Base-by-base conservation (phyloP, 1,139 yeast genomes). In the Yamadazyma spencermartinsiae region DNA sequence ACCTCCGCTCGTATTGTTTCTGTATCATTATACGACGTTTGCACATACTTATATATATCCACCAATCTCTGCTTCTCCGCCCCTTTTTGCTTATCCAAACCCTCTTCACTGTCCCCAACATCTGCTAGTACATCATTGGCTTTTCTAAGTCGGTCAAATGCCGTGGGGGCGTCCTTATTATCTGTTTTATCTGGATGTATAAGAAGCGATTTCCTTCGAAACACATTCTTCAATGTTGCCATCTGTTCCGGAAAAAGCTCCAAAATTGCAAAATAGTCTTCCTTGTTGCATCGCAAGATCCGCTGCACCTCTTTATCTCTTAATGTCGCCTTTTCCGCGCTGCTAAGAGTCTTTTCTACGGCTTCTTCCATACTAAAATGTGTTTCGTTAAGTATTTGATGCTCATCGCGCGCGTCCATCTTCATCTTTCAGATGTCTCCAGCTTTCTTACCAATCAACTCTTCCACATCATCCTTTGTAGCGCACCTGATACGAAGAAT, bases 101-200 rank as follows among this genome's bases (percentile, higher is more conserved):
- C 20, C 3, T 27, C 42, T 7, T 42, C 46, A 12, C 51, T 55
- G 15, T 21, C 26, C n/a, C 36, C 43, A 2, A 42, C 51, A 5
- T 46, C 40, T 2, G 58, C 46, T 18, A 68, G 52, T 1, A 59
- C 52, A 34, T 39, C 42, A 38, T 67, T 63, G 2, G 76, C 63
- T 35, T 65, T 67, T 41, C 73, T 73, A 28, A 76, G 52, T 32
- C 65, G 45, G 50, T 80, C 85, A 53, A 83, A 83, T 1, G 89
- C 88, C 30, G 62, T 71, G 0, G 86, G 78, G 0, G 88, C 87
- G 14, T 66, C 60, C 0, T 66, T 60, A 48, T 82, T 76, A 33
- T 62, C 57, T 2, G 79, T 70, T 49, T 81, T 82, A 53, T 83
- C 90, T 0, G 90, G 90, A 54, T 83, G 90, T 27, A 83, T 78